phyloP scores from a whole-genome alignment of 176 grass and related monocot species.

The Ananas comosus region DNA sequence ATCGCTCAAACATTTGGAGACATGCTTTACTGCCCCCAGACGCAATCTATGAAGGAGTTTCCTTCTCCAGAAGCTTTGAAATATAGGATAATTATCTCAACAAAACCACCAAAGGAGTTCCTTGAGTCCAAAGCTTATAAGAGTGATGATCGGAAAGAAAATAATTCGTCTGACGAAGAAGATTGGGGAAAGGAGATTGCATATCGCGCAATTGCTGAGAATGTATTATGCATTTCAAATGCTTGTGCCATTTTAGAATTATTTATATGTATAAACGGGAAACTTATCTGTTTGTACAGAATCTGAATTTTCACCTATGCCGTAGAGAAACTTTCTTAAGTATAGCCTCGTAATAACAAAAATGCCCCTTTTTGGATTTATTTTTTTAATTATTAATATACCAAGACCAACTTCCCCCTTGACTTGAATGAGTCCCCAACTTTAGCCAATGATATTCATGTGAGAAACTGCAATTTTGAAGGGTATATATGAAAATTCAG shows the following conservation, averaged over 20 bases:
- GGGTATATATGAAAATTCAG: too few species aligned
- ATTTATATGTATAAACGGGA: too few species aligned
- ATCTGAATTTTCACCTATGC: too few species aligned
- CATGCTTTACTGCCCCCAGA: constrained; percentile 52
- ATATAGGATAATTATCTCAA: constrained; percentile 79
- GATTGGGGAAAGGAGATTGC: constrained; percentile 27
- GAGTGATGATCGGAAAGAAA: background rate
- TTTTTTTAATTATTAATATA: too few species aligned
- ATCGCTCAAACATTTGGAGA: constrained; percentile 63
- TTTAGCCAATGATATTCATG: too few species aligned
- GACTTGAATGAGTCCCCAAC: too few species aligned
- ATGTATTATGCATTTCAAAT: constrained; percentile 27
- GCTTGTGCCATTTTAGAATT: background rate
- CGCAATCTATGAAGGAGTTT: constrained; percentile 60
- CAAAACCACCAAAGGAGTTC: constrained; percentile 87
- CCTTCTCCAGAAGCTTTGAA: constrained; percentile 84
- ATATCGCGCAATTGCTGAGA: constrained; percentile 53
- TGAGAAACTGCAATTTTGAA: too few species aligned
- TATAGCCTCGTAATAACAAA: too few species aligned
- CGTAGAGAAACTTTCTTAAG: too few species aligned
- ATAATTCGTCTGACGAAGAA: constrained; percentile 26
- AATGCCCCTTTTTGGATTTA: too few species aligned
- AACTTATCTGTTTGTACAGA: too few species aligned
- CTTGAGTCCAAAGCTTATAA: constrained; percentile 46
- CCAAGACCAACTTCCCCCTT: too few species aligned